phyloP scores from a whole-genome alignment of 441 rosid species.

The Populus hybrid region DNA sequence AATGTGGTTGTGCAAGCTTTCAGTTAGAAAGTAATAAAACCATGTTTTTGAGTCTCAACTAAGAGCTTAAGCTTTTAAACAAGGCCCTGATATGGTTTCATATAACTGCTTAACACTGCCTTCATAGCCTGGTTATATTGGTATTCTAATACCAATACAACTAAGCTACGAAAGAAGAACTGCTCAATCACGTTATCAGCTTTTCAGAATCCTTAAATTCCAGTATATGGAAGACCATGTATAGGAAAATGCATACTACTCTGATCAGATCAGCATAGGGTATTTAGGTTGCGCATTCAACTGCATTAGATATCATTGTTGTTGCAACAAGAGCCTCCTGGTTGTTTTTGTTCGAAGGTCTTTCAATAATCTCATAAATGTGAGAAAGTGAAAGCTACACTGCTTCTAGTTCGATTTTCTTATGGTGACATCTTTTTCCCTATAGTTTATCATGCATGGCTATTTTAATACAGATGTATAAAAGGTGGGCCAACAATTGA shows the following conservation, averaged over 20 bases:
- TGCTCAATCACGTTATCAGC: not conserved
- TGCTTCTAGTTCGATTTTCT: constrained; percentile 8
- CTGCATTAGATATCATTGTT: not conserved
- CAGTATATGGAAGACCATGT: not conserved
- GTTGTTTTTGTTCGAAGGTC: not conserved
- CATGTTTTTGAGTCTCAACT: too few species aligned
- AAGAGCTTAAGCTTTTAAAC: not conserved
- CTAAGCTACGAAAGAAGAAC: not conserved
- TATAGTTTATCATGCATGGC: constrained; percentile 14
- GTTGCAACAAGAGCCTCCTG: constrained; percentile 1
- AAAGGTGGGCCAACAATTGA: constrained; percentile 94
- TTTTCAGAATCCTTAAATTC: not conserved
- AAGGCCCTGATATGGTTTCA: not conserved
- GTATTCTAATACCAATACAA: not conserved
- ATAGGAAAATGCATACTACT: not conserved
- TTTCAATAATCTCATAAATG: not conserved
- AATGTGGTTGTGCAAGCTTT: too few species aligned
- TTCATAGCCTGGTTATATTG: constrained; percentile 8
- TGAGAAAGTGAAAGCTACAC: not conserved
- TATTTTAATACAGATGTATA: constrained; percentile 63
- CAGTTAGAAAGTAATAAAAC: too few species aligned
- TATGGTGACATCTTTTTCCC: constrained; percentile 2
- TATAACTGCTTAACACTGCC: not conserved
- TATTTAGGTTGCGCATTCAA: not conserved
- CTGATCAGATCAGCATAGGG: not conserved